phyloP scores from a whole-genome alignment of 2,329 filamentous ascomycete genomes.

The Exophiala lecanii-corni region DNA sequence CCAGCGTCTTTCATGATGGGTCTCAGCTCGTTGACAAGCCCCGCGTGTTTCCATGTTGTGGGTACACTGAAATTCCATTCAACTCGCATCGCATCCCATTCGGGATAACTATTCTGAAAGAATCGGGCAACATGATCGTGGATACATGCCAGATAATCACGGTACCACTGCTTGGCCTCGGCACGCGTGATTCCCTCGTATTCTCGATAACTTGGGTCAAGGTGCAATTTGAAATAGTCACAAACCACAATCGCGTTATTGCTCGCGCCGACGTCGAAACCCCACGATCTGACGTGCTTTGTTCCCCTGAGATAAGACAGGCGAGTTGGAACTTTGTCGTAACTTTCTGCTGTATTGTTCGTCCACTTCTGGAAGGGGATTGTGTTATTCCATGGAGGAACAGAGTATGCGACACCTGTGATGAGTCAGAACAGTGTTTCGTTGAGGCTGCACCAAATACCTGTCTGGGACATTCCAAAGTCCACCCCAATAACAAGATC shows the following conservation, averaged over 20 bases:
- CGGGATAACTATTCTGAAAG: slow-evolving; percentile 17
- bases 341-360: slow-evolving; percentile 66
- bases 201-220: no score
- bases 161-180: slow-evolving; percentile 20
- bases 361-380: slow-evolving; percentile 35
- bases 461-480: slow-evolving; percentile 33
- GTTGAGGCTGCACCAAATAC: no score
- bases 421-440: no score
- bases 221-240: slow-evolving; percentile 31
- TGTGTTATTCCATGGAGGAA: slow-evolving; percentile 31
- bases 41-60: slow-evolving; percentile 31
- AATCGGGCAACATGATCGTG: slow-evolving; percentile 23
- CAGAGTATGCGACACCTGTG: slow-evolving; percentile 34
- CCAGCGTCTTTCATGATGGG: slow-evolving; percentile 26
- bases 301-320: slow-evolving; percentile 26
- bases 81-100: slow-evolving; percentile 21
- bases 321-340: slow-evolving; percentile 77
- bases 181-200: no score
- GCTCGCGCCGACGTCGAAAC: slow-evolving; percentile 26
- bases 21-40: slow-evolving; percentile 29
- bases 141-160: slow-evolving; percentile 27
- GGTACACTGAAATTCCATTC: slow-evolving; percentile 35
- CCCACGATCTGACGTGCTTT: slow-evolving; percentile 22
- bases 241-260: slow-evolving; percentile 15
- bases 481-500: slow-evolving; percentile 29